Evolutionary conservation across 1,284 basidiomycete genomes (phyloP), one percentile per base, ranked within the genome.

Genomic region (Apiotrichum mycotoxinovorans): DNA sequence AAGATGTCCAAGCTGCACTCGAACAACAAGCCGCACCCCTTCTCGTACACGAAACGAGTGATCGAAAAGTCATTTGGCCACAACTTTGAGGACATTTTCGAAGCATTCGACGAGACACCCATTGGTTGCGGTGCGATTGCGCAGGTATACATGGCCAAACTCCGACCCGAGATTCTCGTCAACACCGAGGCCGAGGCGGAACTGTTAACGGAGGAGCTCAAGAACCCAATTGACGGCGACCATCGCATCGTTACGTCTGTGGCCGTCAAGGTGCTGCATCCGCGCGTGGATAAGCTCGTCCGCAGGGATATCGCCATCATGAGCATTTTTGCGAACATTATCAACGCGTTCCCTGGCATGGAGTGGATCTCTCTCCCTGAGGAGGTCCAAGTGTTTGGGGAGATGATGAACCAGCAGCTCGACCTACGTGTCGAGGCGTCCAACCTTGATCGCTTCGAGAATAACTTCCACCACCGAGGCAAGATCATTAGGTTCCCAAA

Each of bases 111-210:
- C 45, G 82, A 86, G 58, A 81, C 78, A 30, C 94, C 96, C 1
- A 93, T 99, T 55, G 96, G 96, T 5, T 90, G 89, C n/a, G 96
- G 96, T 42, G 95, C 96, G 8, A 97, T 99, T 54, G 96, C 93
- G 4, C 95, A 98, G 78, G 92, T 92, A 4, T 96, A 97, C 76
- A 85, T 86, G 63, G 94, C 89, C 20, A 88, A 83, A 8, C 83
- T 98, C 52, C 87, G 87, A 61, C 83, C 86, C 50, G 86, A 93
- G 71, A 81, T 97, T 42, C 83, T 96, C 30, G 89, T 91, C 3
- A 72, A 70, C 12, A 60, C 58, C 11, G 56, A 61, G 42, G 61
- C 60, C 35, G 65, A 68, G 42, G 51, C 56, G 30, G 55, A 60
- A 25, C 30, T 52, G 15, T 80, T 79, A 46, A 82, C 85, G 10